A percentile compares a stretch with the other conserved stretches of the same genome.
These are phyloP conservation scores for Diutina pseudorugosa DNA, from an alignment of 1,139 yeast species.

Conservation along the genomic window DNA sequence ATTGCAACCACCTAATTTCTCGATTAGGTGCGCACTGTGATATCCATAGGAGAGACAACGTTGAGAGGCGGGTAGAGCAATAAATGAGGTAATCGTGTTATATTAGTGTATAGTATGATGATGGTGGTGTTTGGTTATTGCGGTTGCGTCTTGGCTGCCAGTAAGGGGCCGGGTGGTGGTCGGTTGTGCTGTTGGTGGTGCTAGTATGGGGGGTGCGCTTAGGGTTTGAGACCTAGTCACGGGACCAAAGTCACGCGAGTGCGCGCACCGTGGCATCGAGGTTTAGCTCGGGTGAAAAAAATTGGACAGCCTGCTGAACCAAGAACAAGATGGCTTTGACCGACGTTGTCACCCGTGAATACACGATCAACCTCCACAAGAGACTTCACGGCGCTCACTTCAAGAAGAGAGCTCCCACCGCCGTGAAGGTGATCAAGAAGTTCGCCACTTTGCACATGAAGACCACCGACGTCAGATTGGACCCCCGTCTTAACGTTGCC, in stretches of 20 bases:
- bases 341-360: constrained; percentile 99
- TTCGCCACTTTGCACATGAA: constrained; percentile 99
- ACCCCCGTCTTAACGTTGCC: constrained; percentile 96
- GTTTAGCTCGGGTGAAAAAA: neutral
- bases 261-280: neutral
- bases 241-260: neutral
- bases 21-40: too few species aligned
- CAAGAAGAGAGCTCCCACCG: constrained; percentile 99
- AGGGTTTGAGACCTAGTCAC: too few species aligned
- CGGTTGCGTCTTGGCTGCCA: too few species aligned
- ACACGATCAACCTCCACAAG: constrained; percentile 99
- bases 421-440: constrained; percentile 98
- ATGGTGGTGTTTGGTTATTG: too few species aligned
- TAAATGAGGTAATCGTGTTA: too few species aligned
- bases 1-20: neutral
- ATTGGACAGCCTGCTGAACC: neutral
- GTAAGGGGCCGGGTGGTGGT: too few species aligned
- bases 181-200: too few species aligned
- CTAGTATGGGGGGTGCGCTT: too few species aligned
- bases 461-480: constrained; percentile 97
- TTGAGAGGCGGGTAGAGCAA: too few species aligned
- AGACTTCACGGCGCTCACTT: constrained; percentile 98
- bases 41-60: too few species aligned
- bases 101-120: too few species aligned
- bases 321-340: constrained; percentile 72